Evolutionary conservation across 2,329 filamentous ascomycete species (phyloP), one percentile per base, ranked within the genome.

Genomic region (Helminthosporium solani): DNA sequence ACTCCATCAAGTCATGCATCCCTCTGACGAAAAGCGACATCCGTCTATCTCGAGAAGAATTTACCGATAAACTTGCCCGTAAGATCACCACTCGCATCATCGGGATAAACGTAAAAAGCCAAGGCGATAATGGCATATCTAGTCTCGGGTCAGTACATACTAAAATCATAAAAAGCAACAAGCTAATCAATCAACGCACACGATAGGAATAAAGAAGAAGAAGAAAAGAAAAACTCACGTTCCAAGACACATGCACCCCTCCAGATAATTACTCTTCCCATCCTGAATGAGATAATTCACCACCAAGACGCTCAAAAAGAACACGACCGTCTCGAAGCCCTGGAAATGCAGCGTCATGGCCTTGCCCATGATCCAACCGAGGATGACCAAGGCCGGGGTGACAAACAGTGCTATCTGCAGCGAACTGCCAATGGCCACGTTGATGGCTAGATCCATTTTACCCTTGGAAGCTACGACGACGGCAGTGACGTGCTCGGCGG

Each of bases 261-360:
- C 89, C 11, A 95, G 80, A 60, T 94, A 95, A 65, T 95, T 95
- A 66, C 85, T 90, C 66, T 90, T 81, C 9, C 89, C 89, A 61
- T 95, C 90, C 50, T 92, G 75, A 39, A 95, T 89, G 49, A 95
- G 73, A 66, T 94, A 95, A 71, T 92, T 94, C 70, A 92, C 88
- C 52, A 95, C 90, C 54, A 95, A 84, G 7, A 90, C 85, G 41
- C 84, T 87, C 41, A 92, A 83, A 70, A 95, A 95, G 61, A 95
- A 80, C 46, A 86, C 88, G 18, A 94, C 87, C 0, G 89, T 95
- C 78, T 95, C 89, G 70, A 95, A 95, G 39, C 90, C 79, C 49
- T 89, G 89, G 70, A 95, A 95, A 74, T 92, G 90, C 27, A 95
- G 78, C 21, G 86, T 76, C 78, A 80, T 80, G 37, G 73, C 69